A percentile compares a stretch with the other conserved stretches of the same genome.
phyloP scores from a whole-genome alignment of 108 stramenopile genomes.

The Cyclotella atomus region DNA sequence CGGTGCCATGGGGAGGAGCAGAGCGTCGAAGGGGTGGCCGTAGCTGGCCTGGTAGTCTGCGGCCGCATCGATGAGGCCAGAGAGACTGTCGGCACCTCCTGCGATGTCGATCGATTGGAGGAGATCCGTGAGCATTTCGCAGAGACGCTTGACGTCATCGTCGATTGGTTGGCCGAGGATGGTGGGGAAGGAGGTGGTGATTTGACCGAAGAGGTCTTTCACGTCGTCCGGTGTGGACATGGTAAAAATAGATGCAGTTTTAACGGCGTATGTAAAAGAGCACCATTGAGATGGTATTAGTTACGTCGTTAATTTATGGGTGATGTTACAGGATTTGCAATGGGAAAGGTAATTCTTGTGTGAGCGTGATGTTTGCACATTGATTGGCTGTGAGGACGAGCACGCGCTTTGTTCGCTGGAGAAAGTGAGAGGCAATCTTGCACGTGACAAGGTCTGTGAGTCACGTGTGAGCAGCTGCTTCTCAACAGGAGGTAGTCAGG shows the following conservation, averaged over 20 bases:
- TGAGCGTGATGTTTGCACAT: neutral
- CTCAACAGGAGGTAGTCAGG: too few species aligned
- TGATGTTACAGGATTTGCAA: too few species aligned
- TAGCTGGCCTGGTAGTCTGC: neutral
- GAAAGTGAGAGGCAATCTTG: too few species aligned
- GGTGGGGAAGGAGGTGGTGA: neutral
- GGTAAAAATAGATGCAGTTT: neutral
- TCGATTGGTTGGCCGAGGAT: constrained; percentile 4
- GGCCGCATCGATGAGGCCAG: neutral
- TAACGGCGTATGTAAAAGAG: neutral
- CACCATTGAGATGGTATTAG: neutral
- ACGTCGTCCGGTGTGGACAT: neutral
- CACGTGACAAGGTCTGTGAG: too few species aligned
- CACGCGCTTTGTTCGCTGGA: too few species aligned
- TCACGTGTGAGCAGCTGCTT: too few species aligned
- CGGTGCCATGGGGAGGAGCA: neutral
- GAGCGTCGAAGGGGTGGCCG: neutral
- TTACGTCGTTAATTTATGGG: too few species aligned
- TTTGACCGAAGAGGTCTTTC: neutral
- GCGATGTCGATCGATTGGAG: constrained; percentile 4
- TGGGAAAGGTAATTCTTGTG: too few species aligned
- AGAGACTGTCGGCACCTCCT: neutral
- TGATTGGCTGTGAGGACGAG: neutral
- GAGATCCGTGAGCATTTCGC: neutral
- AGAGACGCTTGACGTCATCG: neutral